A percentile compares a stretch with the other conserved stretches of the same genome.
Conservation (phyloP, 352 stramenopile genomes). For the Globisporangium nunn region DNA sequence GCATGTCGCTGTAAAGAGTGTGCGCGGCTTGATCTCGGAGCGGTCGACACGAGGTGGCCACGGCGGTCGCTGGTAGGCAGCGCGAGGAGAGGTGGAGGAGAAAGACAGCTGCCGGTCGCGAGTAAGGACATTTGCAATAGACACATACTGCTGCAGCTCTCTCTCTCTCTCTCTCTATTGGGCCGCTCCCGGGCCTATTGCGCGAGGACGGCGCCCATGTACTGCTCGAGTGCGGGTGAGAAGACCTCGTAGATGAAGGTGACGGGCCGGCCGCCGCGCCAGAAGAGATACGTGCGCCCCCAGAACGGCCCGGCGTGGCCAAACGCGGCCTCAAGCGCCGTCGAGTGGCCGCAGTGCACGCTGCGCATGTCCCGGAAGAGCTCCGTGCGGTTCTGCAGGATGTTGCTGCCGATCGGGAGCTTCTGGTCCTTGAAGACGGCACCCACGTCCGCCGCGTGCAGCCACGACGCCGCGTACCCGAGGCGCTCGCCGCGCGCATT, state of each 20-base stretch:
- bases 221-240: slow-evolving; percentile 64
- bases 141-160: slow-evolving; percentile 5
- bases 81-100: neutral
- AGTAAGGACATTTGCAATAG: neutral
- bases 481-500: slow-evolving; percentile 65
- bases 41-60: neutral
- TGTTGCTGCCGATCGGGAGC: slow-evolving; percentile 80
- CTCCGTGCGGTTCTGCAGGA: slow-evolving; percentile 75
- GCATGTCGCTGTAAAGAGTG: slow-evolving; percentile 61
- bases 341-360: slow-evolving; percentile 60
- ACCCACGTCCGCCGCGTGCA: slow-evolving; percentile 54
- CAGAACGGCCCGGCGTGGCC: slow-evolving; percentile 65
- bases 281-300: slow-evolving; percentile 84
- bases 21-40: neutral
- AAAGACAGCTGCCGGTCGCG: neutral
- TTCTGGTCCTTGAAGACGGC: slow-evolving; percentile 74
- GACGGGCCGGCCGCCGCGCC: slow-evolving; percentile 64
- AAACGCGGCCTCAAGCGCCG: slow-evolving; percentile 55
- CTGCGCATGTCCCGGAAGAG: slow-evolving; percentile 83
- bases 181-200: slow-evolving; percentile 4
- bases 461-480: slow-evolving; percentile 79
- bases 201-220: slow-evolving; percentile 67
- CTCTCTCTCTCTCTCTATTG: neutral
- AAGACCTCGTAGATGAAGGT: slow-evolving; percentile 89
- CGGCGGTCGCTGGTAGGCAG: too few species aligned